Evolutionary conservation across 495 filamentous ascomycete species (phyloP), one percentile per base, ranked within the genome.

Genomic region (Neurospora pannonica): DNA sequence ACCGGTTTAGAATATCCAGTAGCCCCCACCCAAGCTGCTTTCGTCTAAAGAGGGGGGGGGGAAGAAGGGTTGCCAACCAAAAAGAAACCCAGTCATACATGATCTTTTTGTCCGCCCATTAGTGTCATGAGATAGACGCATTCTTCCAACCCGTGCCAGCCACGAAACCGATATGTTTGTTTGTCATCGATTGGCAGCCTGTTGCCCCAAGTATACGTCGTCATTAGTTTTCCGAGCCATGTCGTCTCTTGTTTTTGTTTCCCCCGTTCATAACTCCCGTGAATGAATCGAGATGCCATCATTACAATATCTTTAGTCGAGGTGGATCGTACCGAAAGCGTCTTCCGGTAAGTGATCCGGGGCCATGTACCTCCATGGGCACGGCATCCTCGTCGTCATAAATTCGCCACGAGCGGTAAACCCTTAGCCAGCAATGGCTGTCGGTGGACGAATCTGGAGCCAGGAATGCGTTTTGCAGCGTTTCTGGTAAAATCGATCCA

Each of bases 221-320:
- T 77, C 75, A 79, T 78, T 70, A 81, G 71, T 78, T 76, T 60
- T 70, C 40, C 74, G 70, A 75, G 60, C 74, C 75, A 67, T 67
- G 54, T 36, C 54, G 54, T 67, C 54, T 67, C 42, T 71, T 75
- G 72, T 70, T 71, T 72, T 82, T 70, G 72, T 70, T 75, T 74
- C 71, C 75, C 48, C 79, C 76, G 60, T 60, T 73, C 78, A 70
- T 72, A 80, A 82, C 80, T 81, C 79, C 75, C 76, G 77, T 79
- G 80, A 80, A 80, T 81, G 76, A 77, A 76, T 75, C 75, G 76
- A 81, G 73, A 79, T 78, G 74, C 75, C 80, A 76, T 75, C 76
- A 76, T 76, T 77, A 78, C 75, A 76, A 67, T 74, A 73, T 71
- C 43, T 70, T 67, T 31, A 67, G 54, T 67, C 54, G 54, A 67